phyloP scores from a whole-genome alignment of 2,329 filamentous ascomycete species.

The Alternaria brassicicola region DNA sequence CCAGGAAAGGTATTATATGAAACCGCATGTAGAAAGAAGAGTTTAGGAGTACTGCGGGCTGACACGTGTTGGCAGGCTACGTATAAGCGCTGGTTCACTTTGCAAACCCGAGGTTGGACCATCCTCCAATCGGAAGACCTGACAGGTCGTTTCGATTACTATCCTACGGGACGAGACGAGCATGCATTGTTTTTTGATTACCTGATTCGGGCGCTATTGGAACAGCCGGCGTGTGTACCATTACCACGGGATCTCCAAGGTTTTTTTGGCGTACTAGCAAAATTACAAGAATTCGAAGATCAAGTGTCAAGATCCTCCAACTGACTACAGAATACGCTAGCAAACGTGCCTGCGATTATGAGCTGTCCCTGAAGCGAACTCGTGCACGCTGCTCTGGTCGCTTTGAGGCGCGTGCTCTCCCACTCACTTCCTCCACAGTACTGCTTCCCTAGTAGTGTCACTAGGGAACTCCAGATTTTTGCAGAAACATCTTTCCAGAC shows the following conservation, averaged over 20 bases:
- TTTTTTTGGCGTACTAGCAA: conserved; percentile 1
- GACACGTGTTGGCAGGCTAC: conserved; percentile 31
- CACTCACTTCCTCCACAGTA: neutral
- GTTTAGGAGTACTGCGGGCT: conserved; percentile 14
- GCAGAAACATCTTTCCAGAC: neutral
- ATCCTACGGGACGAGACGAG: neutral
- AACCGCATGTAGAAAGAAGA: neutral
- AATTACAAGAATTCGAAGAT: neutral
- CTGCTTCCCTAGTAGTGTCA: neutral
- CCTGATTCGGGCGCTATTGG: conserved; percentile 9
- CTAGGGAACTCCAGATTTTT: neutral
- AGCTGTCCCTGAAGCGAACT: neutral
- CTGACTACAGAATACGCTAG: neutral
- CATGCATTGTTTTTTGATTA: neutral
- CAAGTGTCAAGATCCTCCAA: neutral
- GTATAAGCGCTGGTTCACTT: conserved; percentile 20
- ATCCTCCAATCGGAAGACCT: neutral
- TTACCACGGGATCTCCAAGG: neutral
- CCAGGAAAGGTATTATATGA: conserved; percentile 62
- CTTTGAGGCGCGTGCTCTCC: neutral
- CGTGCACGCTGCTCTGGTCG: neutral
- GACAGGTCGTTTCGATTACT: neutral
- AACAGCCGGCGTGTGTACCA: conserved; percentile 8
- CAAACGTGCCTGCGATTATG: neutral
- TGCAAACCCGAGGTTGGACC: neutral